A percentile compares a stretch with the other conserved stretches of the same genome.
Evolutionary conservation across 2,329 filamentous ascomycete genomes (phyloP).

Genomic region (Alternaria longipes): DNA sequence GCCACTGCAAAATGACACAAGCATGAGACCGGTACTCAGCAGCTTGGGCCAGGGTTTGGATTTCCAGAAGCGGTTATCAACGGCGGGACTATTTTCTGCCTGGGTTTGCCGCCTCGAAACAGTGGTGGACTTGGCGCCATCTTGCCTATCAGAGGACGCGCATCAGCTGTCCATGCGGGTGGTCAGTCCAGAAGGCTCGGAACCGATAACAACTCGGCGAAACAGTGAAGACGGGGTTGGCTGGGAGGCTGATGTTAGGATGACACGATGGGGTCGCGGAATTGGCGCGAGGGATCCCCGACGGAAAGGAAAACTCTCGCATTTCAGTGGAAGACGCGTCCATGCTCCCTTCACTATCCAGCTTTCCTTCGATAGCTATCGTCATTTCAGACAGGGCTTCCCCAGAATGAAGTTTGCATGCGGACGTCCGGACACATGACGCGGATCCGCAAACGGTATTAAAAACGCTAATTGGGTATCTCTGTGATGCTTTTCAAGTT

Average conservation of each 20-base stretch:
- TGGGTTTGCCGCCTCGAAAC: slow-evolving; percentile 24
- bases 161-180: slow-evolving; percentile 25
- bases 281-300: slow-evolving; percentile 26
- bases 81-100: slow-evolving; percentile 40
- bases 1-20: slow-evolving; percentile 38
- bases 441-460: slow-evolving; percentile 28
- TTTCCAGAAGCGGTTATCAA: slow-evolving; percentile 45
- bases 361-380: slow-evolving; percentile 18
- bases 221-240: slow-evolving; percentile 13
- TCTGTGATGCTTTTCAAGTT: slow-evolving; percentile 19
- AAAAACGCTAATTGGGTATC: slow-evolving; percentile 37
- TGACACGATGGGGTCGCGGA: slow-evolving; percentile 26
- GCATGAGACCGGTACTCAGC: slow-evolving; percentile 29
- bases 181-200: slow-evolving; percentile 25
- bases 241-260: slow-evolving; percentile 18
- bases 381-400: slow-evolving; percentile 15
- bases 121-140: slow-evolving; percentile 18
- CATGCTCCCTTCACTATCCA: slow-evolving; percentile 21
- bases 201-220: slow-evolving; percentile 30
- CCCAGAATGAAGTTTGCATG: neutral
- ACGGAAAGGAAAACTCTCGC: slow-evolving; percentile 26
- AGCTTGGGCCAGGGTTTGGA: slow-evolving; percentile 33
- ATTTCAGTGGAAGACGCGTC: slow-evolving; percentile 20
- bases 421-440: slow-evolving; percentile 5
- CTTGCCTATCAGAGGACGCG: slow-evolving; percentile 28